Evolutionary conservation across 192 early-diverging fungal species (phyloP).

Genomic region (Fimicolochytrium jonesii): DNA sequence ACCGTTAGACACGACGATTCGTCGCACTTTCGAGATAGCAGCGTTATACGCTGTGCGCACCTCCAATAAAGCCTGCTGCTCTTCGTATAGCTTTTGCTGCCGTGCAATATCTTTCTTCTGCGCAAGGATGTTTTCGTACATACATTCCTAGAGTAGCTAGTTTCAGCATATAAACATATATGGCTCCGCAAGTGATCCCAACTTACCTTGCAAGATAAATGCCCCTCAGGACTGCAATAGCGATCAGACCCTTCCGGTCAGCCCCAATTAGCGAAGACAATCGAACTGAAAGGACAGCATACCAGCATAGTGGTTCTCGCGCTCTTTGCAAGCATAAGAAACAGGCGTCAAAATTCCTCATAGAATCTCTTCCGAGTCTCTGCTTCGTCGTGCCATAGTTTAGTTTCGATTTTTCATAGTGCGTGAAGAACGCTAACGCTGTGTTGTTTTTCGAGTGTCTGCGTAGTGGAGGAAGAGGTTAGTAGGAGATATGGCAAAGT

Average conservation of each 20-base stretch:
- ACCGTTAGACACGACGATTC: too few species aligned
- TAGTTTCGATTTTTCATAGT: conserved; percentile 78
- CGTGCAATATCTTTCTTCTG: conserved; percentile 78
- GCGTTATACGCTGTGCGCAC: too few species aligned
- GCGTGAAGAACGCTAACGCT: conserved; percentile 83
- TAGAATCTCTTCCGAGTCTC: conserved; percentile 78
- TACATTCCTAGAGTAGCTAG: conserved; percentile 60
- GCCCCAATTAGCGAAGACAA: not conserved
- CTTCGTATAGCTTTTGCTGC: conserved; percentile 42
- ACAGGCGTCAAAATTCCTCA: conserved; percentile 81
- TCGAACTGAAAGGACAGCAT: too few species aligned
- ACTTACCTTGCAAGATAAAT: conserved; percentile 72
- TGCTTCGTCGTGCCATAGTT: conserved; percentile 84
- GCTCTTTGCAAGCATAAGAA: conserved; percentile 79
- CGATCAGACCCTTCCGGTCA: not conserved
- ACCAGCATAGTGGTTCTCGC: conserved; percentile 67
- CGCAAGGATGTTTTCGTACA: conserved; percentile 72
- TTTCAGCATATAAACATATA: not conserved
- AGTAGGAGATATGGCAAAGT: too few species aligned
- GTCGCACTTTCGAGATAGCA: too few species aligned
- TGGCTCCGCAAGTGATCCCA: too few species aligned
- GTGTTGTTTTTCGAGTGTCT: conserved; percentile 95
- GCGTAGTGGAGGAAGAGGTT: not conserved
- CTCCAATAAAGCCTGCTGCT: conserved; percentile 42
- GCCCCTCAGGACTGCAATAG: conserved; percentile 50